Conservation (phyloP, 768 basidiomycete species). For the Trametes elegans region DNA sequence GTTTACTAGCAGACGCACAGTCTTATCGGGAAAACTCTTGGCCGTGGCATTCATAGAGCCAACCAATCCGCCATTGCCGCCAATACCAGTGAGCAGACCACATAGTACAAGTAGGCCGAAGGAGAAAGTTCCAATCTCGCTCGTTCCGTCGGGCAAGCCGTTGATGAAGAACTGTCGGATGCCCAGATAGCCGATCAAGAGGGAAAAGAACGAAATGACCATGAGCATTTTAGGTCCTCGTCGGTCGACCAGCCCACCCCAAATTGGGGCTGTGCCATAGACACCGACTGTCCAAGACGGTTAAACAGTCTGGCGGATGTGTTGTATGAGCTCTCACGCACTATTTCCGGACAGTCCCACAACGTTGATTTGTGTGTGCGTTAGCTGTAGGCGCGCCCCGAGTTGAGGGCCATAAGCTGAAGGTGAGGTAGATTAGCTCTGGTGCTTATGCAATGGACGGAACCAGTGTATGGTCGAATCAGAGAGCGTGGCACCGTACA, state of each 20-base stretch:
- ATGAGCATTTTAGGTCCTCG: constrained; percentile 72
- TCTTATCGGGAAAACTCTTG: constrained; percentile 72
- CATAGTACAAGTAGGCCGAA: constrained; percentile 57
- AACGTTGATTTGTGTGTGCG: constrained; percentile 80
- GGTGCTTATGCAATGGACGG: not conserved
- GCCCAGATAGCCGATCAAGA: constrained; percentile 72
- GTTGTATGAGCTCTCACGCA: constrained; percentile 37
- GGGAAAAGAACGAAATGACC: constrained; percentile 51
- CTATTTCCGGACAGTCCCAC: constrained; percentile 79
- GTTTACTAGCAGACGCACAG: too few species aligned
- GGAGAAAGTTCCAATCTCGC: constrained; percentile 37
- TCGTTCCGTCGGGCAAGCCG: constrained; percentile 33
- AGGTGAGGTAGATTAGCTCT: not conserved
- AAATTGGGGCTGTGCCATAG: constrained; percentile 71
- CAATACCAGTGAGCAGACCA: constrained; percentile 72
- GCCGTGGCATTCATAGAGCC: constrained; percentile 81
- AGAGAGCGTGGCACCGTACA: too few species aligned
- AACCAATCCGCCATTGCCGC: constrained; percentile 68
- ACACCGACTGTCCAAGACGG: constrained; percentile 57
- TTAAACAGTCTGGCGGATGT: too few species aligned
- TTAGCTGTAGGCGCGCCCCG: constrained; percentile 68
- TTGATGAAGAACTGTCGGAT: constrained; percentile 66
- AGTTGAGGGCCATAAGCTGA: constrained; percentile 87
- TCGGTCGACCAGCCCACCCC: constrained; percentile 76
- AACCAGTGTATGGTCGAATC: too few species aligned